Base-by-base conservation (phyloP, 805 yeast genomes). In the Metschnikowia arizonensis region DNA sequence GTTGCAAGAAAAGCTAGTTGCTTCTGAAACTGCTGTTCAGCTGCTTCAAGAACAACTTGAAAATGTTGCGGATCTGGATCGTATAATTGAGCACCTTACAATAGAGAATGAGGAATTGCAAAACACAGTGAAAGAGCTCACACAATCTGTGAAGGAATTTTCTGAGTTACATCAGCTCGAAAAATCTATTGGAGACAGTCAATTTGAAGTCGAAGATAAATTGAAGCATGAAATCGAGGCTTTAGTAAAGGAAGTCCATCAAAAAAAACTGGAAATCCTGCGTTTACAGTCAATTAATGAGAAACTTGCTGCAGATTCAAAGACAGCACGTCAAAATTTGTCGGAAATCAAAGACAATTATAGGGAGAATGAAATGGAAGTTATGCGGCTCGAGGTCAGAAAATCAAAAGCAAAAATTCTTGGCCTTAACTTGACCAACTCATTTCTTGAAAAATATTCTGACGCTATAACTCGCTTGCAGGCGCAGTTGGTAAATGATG, bases 91-190 rank as follows among this genome's bases (percentile, higher is more conserved):
- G 30, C 58, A 58, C 36, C 58, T 71, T 42, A 66, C 65, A 4
- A 24, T 49, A 1, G 70, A 69, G 42, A 72, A 71, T 47, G 70
- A 64, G 24, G 50, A 45, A n/a, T 61, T 79, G 1, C 51, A 49
- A 7, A 57, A 56, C 3, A 61, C 68, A 34, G 60, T 78, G 3
- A 39, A 47, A 0, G 45, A 48, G 2, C 55, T 78, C n/a, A 60
- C 64, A 21, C 47, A 50, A 3, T 68, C 75, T 2, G 56, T 81
- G 0, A 55, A 62, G 1, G 81, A 77, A 18, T 57, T 78, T 18
- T 76, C 73, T 33, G 81, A 77, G 46, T 52, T 81, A 26, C 75
- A 74, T 45, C 71, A 68, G 25, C 56, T 81, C 11, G 79, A 80
- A 44, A 66, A 62, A 33, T 77, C 76, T 38, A 60, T 81, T 25